Evolutionary conservation across 2,329 filamentous ascomycete genomes (phyloP).

Genomic region (Pyricularia sp.): DNA sequence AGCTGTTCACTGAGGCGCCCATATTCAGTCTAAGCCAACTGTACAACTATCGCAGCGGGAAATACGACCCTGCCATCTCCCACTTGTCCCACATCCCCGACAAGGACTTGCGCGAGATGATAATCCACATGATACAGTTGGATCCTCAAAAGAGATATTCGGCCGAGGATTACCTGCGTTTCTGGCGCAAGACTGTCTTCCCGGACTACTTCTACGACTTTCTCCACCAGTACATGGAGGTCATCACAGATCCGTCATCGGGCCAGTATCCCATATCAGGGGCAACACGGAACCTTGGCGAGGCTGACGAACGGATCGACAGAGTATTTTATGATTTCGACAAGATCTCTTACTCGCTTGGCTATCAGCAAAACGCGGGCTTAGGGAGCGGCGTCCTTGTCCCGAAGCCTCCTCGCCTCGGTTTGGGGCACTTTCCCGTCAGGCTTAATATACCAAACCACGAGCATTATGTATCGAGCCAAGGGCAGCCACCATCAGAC

Average conservation of each 20-base stretch:
- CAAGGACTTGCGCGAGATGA: slow-evolving; percentile 75
- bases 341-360: slow-evolving; percentile 92
- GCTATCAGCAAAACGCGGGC: slow-evolving; percentile 45
- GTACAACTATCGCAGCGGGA: slow-evolving; percentile 85
- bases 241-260: slow-evolving; percentile 84
- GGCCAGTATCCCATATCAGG: slow-evolving; percentile 65
- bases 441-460: slow-evolving; percentile 82
- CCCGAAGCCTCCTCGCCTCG: slow-evolving; percentile 34
- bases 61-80: slow-evolving; percentile 79
- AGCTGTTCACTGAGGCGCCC: slow-evolving; percentile 87
- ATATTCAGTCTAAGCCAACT: slow-evolving; percentile 97
- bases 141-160: slow-evolving; percentile 88
- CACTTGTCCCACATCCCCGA: slow-evolving; percentile 83
- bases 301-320: slow-evolving; percentile 90
- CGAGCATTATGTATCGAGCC: slow-evolving; percentile 56
- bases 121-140: slow-evolving; percentile 91
- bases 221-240: slow-evolving; percentile 93
- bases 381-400: not conserved
- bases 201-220: slow-evolving; percentile 97
- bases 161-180: slow-evolving; percentile 86
- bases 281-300: slow-evolving; percentile 62
- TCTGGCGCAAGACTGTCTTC: slow-evolving; percentile 88
- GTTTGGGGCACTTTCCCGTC: slow-evolving; percentile 63
- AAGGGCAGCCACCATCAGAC: slow-evolving; percentile 56
- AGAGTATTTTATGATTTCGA: slow-evolving; percentile 92